Evolutionary conservation across 805 yeast species (phyloP), one percentile per base, ranked within the genome.

Genomic region (Saccharomyces jurei): DNA sequence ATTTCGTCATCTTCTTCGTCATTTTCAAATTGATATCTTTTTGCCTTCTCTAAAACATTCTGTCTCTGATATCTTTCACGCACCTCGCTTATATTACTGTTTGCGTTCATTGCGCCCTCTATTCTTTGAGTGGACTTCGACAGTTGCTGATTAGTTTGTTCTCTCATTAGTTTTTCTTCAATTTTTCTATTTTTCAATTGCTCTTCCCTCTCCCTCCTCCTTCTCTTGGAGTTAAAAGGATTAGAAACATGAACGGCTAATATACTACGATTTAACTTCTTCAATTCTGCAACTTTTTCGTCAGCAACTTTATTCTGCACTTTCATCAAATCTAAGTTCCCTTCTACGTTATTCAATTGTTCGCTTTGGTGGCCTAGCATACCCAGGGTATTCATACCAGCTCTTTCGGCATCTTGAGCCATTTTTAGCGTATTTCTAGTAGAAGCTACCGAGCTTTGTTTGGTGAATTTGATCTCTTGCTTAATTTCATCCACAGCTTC

Each of bases 321-420:
- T 55, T 84, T 86, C 52, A 95, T 89, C 53, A 87, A 73, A 52
- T 87, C 81, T 60, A 92, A 74, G 60, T 84, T 84, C 59, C 81
- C 81, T 67, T 94, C 97, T 22, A 91, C 83, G 63, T 81, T 82
- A 68, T 86, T 87, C 58, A 94, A 75, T 50, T 89, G 77, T 67
- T 90, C 97, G 54, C 94, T 83, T 70, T 94, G 98, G n/a, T 91
- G 81, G 27, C 99, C 99, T 50, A 94, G 77, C 82, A 89, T 82
- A 29, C 97, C 97, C 58, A 92, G 71, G 0, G 97, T 86, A 67
- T 92, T 91, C 58, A 84, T 75, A 41, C 89, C 92, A 5, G 85
- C 76, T 56, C 79, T 80, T 64, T 85, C 89, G 1, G 91, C 90
- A 54, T 84, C 85, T 55, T 81, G 79, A 2, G 89, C 86, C 74